Conservation (phyloP, 163 green algal genomes). For the Chlamydomonas reinhardtii region DNA sequence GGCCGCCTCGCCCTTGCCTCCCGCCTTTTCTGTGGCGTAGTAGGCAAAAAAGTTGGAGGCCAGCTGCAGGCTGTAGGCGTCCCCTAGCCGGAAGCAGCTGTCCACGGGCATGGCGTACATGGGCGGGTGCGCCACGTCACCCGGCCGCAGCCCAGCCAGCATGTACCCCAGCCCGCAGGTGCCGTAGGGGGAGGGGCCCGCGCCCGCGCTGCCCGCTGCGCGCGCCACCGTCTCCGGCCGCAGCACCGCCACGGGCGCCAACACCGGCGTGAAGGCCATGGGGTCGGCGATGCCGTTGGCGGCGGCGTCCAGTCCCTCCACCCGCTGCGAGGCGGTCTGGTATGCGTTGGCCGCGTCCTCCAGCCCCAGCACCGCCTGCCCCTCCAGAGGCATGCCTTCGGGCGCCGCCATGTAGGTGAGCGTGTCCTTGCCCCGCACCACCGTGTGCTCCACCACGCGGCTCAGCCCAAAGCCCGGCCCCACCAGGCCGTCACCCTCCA, state of each 20-base stretch:
- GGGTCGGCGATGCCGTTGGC: not conserved
- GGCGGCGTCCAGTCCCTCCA: slow-evolving; percentile 8
- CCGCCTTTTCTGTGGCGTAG: slow-evolving; percentile 29
- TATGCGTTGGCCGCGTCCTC: slow-evolving; percentile 4
- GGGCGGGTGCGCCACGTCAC: slow-evolving; percentile 20
- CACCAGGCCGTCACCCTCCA: slow-evolving; percentile 39
- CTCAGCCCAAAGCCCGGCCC: slow-evolving; percentile 41
- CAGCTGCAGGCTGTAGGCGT: slow-evolving; percentile 23
- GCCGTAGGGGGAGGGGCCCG: not conserved
- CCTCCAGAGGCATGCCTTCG: slow-evolving; percentile 32
- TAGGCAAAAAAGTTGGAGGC: slow-evolving; percentile 47
- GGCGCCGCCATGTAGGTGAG: slow-evolving; percentile 39
- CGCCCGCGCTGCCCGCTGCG: not conserved
- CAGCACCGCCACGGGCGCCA: slow-evolving; percentile 43
- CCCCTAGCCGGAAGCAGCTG: slow-evolving; percentile 29
- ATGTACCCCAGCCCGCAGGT: not conserved
- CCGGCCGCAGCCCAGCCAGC: slow-evolving; percentile 8
- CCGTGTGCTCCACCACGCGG: slow-evolving; percentile 51
- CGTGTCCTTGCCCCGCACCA: slow-evolving; percentile 55
- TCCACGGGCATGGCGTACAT: slow-evolving; percentile 46
- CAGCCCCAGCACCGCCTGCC: slow-evolving; percentile 6
- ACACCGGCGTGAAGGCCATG: slow-evolving; percentile 7
- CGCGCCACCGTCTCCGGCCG: slow-evolving; percentile 34
- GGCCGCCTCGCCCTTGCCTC: slow-evolving; percentile 39
- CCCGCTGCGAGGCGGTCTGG: not conserved